Conservation (phyloP, 331 rosid genomes). For the Dryas integrifolia region DNA sequence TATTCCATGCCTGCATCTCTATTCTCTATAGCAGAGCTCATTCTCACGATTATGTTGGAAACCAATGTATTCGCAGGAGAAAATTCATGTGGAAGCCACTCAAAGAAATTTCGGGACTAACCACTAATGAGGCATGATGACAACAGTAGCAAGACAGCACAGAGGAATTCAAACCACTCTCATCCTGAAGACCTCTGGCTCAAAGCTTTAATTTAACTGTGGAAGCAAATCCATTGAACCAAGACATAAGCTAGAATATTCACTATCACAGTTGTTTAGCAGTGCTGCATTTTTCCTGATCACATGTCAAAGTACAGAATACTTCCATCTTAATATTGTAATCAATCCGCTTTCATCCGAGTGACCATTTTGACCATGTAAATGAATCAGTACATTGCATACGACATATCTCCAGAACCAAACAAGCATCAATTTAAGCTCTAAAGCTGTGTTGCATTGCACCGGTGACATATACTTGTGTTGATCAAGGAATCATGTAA, state of each 20-base stretch:
- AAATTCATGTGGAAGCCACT: slow-evolving; percentile 87
- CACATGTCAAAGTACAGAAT: slow-evolving; percentile 2
- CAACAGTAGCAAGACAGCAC: neutral
- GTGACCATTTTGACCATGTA: slow-evolving; percentile 3
- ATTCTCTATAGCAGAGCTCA: neutral
- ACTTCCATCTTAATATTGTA: neutral
- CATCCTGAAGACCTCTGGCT: slow-evolving; percentile 4
- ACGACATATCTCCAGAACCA: slow-evolving; percentile 1
- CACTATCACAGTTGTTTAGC: neutral
- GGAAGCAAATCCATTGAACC: slow-evolving; percentile 3
- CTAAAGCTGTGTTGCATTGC: neutral
- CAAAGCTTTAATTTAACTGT: slow-evolving; percentile 1
- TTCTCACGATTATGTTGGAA: neutral
- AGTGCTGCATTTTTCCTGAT: neutral
- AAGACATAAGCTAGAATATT: slow-evolving; percentile 3
- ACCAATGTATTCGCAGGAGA: slow-evolving; percentile 48
- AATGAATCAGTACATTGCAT: neutral
- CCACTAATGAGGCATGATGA: slow-evolving; percentile 37
- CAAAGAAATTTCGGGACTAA: slow-evolving; percentile 72
- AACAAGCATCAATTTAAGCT: neutral
- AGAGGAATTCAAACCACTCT: neutral
- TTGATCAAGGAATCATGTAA: neutral
- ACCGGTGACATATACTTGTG: neutral
- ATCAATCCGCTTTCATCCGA: slow-evolving; percentile 3
- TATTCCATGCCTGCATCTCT: neutral